phyloP scores from a whole-genome alignment of 2,329 filamentous ascomycete genomes.

The Orbilia brochopaga region DNA sequence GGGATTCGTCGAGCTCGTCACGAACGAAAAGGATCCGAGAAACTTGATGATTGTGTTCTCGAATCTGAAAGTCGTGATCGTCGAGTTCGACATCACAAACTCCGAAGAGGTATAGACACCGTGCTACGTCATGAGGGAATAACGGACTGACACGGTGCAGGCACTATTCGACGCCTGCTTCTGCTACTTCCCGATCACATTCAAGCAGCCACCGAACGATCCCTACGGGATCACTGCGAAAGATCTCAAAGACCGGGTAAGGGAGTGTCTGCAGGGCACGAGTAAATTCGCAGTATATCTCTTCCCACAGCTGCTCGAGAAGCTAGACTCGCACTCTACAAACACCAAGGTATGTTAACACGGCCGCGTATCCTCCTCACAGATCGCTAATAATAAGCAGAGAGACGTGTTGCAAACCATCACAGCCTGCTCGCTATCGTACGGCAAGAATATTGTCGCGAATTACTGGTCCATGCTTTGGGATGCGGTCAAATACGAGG shows the following conservation, averaged over 20 bases:
- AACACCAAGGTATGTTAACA: conserved; percentile 66
- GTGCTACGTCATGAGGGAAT: background rate
- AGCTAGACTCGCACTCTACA: conserved; percentile 71
- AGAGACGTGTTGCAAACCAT: conserved; percentile 71
- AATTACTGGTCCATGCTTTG: conserved; percentile 70
- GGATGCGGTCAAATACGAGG: conserved; percentile 73
- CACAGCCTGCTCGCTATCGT: conserved; percentile 66
- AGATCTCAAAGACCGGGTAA: conserved; percentile 69
- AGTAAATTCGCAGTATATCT: conserved; percentile 69
- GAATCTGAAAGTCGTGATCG: conserved; percentile 69
- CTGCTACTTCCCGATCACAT: conserved; percentile 75
- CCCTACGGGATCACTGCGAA: conserved; percentile 73
- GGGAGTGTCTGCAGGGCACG: conserved; percentile 69
- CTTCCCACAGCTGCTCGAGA: conserved; percentile 71
- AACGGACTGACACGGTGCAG: conserved; percentile 51
- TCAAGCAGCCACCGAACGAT: conserved; percentile 71
- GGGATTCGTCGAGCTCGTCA: conserved; percentile 69
- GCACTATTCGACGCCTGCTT: conserved; percentile 71
- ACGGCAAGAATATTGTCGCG: conserved; percentile 66
- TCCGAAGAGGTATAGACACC: conserved; percentile 63
- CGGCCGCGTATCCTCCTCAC: background rate
- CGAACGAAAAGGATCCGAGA: conserved; percentile 72
- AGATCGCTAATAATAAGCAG: conserved; percentile 56
- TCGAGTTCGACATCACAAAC: conserved; percentile 70
- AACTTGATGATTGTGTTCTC: conserved; percentile 75